Base-by-base conservation (phyloP, 108 stramenopile genomes). In the Parietichytrium sp. region DNA sequence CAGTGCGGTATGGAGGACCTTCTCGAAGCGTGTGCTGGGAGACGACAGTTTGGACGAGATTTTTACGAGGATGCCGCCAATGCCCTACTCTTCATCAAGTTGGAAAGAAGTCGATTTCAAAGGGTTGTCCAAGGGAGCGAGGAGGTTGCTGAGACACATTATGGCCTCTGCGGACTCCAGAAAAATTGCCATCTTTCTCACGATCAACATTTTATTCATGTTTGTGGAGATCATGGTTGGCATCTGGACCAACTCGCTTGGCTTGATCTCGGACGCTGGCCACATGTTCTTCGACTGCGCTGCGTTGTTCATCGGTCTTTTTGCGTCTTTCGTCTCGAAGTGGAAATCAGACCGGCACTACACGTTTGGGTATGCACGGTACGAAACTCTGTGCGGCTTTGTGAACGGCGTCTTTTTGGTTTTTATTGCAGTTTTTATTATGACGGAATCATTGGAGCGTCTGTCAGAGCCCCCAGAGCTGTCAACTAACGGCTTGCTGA, bases 281-380 rank as follows among this genome's bases (percentile, higher is more conserved):
- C 80, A 81, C 79, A 81, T 81, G 80, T 23, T 54, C 4, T 81
- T 54, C 8, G 80, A 81, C 29, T 55, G 55, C 47, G 47, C 47
- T 38, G 51, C 80, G 13, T 55, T 81, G 27, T 52, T 54, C 51
- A 81, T 81, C 25, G 80, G 80, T 0, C 80, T 81, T 13, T 20
- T 42, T 8, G 80, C 51, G 23, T 51, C 80, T 4, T 81, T 55
- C 3, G 55, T 81, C 6, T 52, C 80, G 7, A 10, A 16, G 82
- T 54, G 80, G 51, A 81, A 72, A 33, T 42, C 61, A 7, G 61
- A 72, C 20, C 61, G 25, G 16, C 15, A 25, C 25, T 54, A 54
- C 55, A 54, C 80, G 0, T 52, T 29, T 52, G 51, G 80, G n/a
- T 54, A 81, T 20, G 36, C 51, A 12, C 52, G 80, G 20, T 52